These are phyloP conservation scores for Trichoderma sp. DNA, from an alignment of 2,329 filamentous ascomycete species.

Conservation along the genomic window DNA sequence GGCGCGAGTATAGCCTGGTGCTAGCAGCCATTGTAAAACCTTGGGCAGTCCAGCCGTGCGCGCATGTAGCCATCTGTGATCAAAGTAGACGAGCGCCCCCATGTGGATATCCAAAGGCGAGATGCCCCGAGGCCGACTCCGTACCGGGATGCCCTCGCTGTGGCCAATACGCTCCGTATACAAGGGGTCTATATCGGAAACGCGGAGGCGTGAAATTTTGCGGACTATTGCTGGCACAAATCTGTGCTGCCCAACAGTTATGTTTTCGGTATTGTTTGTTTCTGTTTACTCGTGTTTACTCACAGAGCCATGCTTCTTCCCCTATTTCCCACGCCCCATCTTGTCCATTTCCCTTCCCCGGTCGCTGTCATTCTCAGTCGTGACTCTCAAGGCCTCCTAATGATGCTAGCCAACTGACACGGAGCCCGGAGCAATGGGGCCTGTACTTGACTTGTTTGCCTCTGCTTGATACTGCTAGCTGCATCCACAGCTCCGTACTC, in stretches of 20 bases:
- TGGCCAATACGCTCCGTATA: neutral
- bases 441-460: neutral
- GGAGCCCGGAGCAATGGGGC: neutral
- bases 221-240: neutral
- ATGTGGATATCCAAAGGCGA: neutral
- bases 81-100: neutral
- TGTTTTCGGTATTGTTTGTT: neutral
- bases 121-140: conserved; percentile 6
- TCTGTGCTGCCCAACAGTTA: neutral
- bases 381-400: neutral
- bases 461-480: neutral
- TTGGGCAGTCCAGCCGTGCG: neutral
- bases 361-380: neutral
- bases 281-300: neutral
- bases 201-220: conserved; percentile 3
- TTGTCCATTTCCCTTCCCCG: neutral
- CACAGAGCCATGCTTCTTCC: neutral
- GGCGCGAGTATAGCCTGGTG: neutral
- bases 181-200: conserved; percentile 3
- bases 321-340: neutral
- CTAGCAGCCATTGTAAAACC: neutral
- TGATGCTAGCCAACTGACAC: neutral
- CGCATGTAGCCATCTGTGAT: neutral
- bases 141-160: neutral
- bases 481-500: neutral